Conservation (phyloP, 495 filamentous ascomycete species). For the Penicillium diatomitis region DNA sequence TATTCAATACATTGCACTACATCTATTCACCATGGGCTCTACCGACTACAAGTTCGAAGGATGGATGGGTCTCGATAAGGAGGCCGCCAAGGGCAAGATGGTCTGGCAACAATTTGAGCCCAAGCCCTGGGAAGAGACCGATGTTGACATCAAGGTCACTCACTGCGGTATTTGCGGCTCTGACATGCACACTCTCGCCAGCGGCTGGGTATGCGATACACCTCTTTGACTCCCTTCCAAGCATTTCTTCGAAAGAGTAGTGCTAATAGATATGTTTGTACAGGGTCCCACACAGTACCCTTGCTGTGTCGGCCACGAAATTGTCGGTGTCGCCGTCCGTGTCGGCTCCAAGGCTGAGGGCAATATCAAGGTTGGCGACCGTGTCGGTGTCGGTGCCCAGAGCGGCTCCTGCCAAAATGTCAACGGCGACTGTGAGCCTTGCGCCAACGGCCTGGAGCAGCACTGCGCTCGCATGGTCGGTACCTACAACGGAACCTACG, state of each 20-base stretch:
- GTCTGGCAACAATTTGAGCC: slow-evolving; percentile 68
- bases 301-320: slow-evolving; percentile 76
- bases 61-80: slow-evolving; percentile 64
- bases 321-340: slow-evolving; percentile 66
- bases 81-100: slow-evolving; percentile 60
- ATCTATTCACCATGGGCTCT: slow-evolving; percentile 28
- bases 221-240: not conserved
- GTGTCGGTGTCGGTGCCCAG: slow-evolving; percentile 84
- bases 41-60: slow-evolving; percentile 65
- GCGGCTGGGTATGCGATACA: slow-evolving; percentile 51
- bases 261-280: not conserved
- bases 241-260: not conserved
- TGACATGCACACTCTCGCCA: slow-evolving; percentile 66
- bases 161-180: slow-evolving; percentile 41
- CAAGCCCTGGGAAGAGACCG: slow-evolving; percentile 73
- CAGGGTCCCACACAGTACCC: slow-evolving; percentile 54
- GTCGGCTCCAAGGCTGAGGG: slow-evolving; percentile 56
- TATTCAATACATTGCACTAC: slow-evolving; percentile 2
- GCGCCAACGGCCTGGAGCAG: slow-evolving; percentile 49
- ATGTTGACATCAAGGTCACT: slow-evolving; percentile 47
- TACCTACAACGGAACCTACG: slow-evolving; percentile 29
- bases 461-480: slow-evolving; percentile 56
- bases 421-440: slow-evolving; percentile 56
- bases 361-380: slow-evolving; percentile 68
- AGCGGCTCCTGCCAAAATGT: slow-evolving; percentile 54